These are phyloP conservation scores for Ustilago cynodontis DNA, from an alignment of 1,284 basidiomycete genomes.

Conservation along the genomic window DNA sequence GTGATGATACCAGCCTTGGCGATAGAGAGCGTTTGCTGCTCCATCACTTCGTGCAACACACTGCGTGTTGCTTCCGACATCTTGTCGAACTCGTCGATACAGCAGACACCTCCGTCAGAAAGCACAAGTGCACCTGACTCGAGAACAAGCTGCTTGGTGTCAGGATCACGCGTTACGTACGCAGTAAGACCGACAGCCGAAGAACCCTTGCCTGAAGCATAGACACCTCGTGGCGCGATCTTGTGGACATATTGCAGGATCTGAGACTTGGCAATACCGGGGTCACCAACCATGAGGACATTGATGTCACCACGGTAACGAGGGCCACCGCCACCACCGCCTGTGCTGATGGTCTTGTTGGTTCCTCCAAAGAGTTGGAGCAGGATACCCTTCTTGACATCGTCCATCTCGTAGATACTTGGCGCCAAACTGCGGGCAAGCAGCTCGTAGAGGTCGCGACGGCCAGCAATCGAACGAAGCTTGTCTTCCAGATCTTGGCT, in stretches of 20 bases:
- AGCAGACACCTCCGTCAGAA: conserved; percentile 97
- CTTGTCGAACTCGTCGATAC: conserved; percentile 99
- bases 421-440: conserved; percentile 89
- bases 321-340: conserved; percentile 93
- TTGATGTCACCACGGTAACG: conserved; percentile 98
- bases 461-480: conserved; percentile 78
- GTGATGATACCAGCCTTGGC: conserved; percentile 99
- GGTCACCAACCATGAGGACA: conserved; percentile 94
- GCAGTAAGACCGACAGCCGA: conserved; percentile 98
- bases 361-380: conserved; percentile 97
- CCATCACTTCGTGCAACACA: conserved; percentile 99
- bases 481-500: conserved; percentile 74
- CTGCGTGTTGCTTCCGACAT: conserved; percentile 97
- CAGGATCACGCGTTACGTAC: conserved; percentile 96
- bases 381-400: conserved; percentile 97
- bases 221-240: conserved; percentile 93
- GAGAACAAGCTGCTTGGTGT: conserved; percentile 95
- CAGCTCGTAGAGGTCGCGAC: conserved; percentile 87
- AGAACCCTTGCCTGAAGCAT: conserved; percentile 89
- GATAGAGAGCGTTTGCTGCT: conserved; percentile 99
- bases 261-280: conserved; percentile 96
- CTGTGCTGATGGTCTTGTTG: conserved; percentile 91
- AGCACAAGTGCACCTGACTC: conserved; percentile 97
- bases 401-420: conserved; percentile 97
- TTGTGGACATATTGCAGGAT: conserved; percentile 94